These are phyloP conservation scores for Ilex asprella DNA, from an alignment of 257 asterid genomes.

Conservation along the genomic window DNA sequence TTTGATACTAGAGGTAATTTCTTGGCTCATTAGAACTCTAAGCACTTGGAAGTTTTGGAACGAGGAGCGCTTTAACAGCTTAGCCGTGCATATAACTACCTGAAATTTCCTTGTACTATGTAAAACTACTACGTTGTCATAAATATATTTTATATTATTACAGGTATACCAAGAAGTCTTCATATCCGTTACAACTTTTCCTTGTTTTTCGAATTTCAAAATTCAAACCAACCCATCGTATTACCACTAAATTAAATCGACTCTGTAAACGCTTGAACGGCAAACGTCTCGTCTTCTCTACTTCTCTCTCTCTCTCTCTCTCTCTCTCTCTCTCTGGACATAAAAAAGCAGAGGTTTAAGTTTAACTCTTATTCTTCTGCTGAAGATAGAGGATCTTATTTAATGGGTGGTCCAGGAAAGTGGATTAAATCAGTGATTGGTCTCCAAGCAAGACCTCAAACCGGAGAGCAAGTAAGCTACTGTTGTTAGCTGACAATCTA, in stretches of 20 bases:
- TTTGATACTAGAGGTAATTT: too few species aligned
- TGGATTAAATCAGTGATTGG: constrained; percentile 82
- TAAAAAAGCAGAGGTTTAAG: not conserved
- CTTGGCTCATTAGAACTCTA: too few species aligned
- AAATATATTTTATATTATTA: too few species aligned
- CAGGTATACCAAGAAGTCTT: constrained; percentile 10
- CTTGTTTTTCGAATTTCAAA: constrained; percentile 45
- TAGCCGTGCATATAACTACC: too few species aligned
- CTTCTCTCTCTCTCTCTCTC: constrained; percentile 5
- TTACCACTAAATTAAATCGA: constrained; percentile 6
- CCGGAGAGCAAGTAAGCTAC: constrained; percentile 41
- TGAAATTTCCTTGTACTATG: too few species aligned
- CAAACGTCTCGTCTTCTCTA: constrained; percentile 7
- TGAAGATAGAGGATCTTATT: not conserved
- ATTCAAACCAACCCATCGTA: constrained; percentile 30
- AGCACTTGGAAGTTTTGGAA: too few species aligned
- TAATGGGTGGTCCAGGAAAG: constrained; percentile 82
- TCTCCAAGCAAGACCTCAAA: constrained; percentile 36
- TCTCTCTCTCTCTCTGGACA: constrained; percentile 1
- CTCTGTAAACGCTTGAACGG: not conserved
- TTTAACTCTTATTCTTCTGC: not conserved
- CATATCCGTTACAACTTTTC: constrained; percentile 56
- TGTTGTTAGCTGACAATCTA: not conserved
- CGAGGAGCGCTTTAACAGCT: too few species aligned
- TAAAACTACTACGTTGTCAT: too few species aligned